Evolutionary conservation across 2,329 filamentous ascomycete genomes (phyloP).

Genomic region (Cercospora canescens): DNA sequence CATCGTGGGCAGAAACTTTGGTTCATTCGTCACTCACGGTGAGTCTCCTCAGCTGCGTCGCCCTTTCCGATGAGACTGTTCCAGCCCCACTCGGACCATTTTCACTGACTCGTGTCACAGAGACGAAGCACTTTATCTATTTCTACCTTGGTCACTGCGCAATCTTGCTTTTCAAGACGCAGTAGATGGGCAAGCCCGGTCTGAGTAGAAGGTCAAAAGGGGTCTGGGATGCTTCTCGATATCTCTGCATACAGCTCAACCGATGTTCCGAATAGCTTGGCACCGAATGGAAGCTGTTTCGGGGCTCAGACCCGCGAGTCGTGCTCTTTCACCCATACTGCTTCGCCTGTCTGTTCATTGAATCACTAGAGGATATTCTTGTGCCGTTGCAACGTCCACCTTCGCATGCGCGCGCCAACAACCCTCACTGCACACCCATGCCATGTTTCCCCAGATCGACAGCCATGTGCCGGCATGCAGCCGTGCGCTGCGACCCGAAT

Average conservation of each 20-base stretch:
- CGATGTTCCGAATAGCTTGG: not conserved
- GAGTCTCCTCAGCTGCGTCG: slow-evolving; percentile 37
- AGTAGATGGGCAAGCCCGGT: slow-evolving; percentile 55
- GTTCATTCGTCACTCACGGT: slow-evolving; percentile 98
- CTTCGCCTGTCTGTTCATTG: not conserved
- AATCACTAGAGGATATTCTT: not conserved
- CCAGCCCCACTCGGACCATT: slow-evolving; percentile 2
- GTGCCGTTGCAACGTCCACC: not conserved
- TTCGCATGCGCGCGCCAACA: not conserved
- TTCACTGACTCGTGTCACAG: slow-evolving; percentile 50
- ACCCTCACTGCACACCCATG: not conserved
- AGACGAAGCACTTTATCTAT: slow-evolving; percentile 99
- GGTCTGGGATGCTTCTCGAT: not conserved
- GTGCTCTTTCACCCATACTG: not conserved
- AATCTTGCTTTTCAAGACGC: slow-evolving; percentile 98
- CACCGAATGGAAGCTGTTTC: not conserved
- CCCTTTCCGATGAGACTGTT: not conserved
- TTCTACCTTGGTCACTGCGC: slow-evolving; percentile 99
- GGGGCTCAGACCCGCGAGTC: not conserved
- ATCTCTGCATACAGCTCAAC: not conserved
- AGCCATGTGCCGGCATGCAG: not conserved
- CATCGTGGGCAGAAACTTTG: slow-evolving; percentile 97
- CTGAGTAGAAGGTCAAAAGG: not conserved
- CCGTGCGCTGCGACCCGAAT: slow-evolving; percentile 3
- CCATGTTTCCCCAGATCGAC: slow-evolving; percentile 6